A percentile compares a stretch with the other conserved stretches of the same genome.
These are phyloP conservation scores for Populus davidiana DNA, from an alignment of 345 rosid genomes.

Conservation along the genomic window DNA sequence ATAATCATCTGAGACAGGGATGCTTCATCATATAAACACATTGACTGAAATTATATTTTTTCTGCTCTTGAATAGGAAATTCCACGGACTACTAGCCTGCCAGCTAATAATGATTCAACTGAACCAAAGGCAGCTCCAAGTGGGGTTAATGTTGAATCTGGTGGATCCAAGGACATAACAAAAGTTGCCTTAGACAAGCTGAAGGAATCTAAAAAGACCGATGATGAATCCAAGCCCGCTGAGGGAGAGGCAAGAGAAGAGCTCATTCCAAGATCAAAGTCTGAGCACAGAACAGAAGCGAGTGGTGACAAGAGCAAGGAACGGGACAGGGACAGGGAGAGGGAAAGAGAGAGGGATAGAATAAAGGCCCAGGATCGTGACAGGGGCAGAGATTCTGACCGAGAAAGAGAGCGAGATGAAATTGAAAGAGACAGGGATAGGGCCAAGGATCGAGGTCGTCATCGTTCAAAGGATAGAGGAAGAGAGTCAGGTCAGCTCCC, in stretches of 20 bases:
- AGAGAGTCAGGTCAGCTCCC: slow-evolving; percentile 60
- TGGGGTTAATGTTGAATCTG: slow-evolving; percentile 40
- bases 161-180: slow-evolving; percentile 45
- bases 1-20: neutral
- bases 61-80: slow-evolving; percentile 47
- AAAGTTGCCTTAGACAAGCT: slow-evolving; percentile 45
- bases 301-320: slow-evolving; percentile 62
- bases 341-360: slow-evolving; percentile 42
- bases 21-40: neutral
- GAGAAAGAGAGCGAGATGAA: slow-evolving; percentile 71
- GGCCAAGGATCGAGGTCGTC: slow-evolving; percentile 61
- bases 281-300: slow-evolving; percentile 49
- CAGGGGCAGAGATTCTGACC: slow-evolving; percentile 71
- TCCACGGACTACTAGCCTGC: slow-evolving; percentile 33
- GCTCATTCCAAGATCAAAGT: slow-evolving; percentile 38
- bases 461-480: slow-evolving; percentile 62
- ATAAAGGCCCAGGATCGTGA: slow-evolving; percentile 52
- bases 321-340: slow-evolving; percentile 55
- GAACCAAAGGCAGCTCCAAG: slow-evolving; percentile 37
- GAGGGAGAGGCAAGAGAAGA: slow-evolving; percentile 55
- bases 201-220: slow-evolving; percentile 62
- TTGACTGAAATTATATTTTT: neutral
- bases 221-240: slow-evolving; percentile 50
- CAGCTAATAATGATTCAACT: slow-evolving; percentile 35
- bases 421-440: slow-evolving; percentile 60